Conservation (phyloP, 306 rosid genomes). For the Pyrus bretschneideri region DNA sequence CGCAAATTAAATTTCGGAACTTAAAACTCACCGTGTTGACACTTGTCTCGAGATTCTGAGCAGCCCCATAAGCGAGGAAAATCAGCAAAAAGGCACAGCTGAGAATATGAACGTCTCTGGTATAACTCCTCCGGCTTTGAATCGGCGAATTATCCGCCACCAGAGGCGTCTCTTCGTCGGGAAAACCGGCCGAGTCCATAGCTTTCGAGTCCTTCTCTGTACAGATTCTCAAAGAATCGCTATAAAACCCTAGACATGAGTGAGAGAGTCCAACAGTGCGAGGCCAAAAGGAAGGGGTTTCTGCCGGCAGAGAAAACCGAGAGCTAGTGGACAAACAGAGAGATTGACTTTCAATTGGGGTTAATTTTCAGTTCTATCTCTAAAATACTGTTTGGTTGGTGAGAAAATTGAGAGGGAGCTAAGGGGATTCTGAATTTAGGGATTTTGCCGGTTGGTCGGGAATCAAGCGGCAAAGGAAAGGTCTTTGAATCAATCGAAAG, state of each 20-base stretch:
- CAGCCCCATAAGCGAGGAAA: slow-evolving; percentile 89
- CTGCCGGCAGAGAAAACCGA: slow-evolving; percentile 39
- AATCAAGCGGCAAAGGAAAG: not conserved
- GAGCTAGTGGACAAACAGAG: slow-evolving; percentile 28
- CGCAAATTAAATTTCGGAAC: not conserved
- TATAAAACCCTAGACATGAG: slow-evolving; percentile 9
- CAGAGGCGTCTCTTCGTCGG: slow-evolving; percentile 58
- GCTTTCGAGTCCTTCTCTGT: not conserved
- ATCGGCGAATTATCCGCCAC: slow-evolving; percentile 20
- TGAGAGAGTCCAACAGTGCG: slow-evolving; percentile 8
- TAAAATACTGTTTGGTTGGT: not conserved
- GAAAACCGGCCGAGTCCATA: slow-evolving; percentile 36
- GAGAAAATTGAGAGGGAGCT: not conserved
- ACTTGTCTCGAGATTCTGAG: slow-evolving; percentile 79
- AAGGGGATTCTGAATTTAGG: not conserved
- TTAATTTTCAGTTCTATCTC: not conserved
- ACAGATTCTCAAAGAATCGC: slow-evolving; percentile 3
- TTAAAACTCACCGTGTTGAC: slow-evolving; percentile 57
- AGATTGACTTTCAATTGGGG: not conserved
- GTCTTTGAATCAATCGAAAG: not conserved
- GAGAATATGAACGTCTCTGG: slow-evolving; percentile 60
- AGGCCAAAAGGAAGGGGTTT: not conserved
- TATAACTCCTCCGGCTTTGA: slow-evolving; percentile 17
- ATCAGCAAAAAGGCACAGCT: slow-evolving; percentile 65
- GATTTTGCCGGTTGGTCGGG: not conserved